phyloP scores from a whole-genome alignment of 371 early-diverging fungal genomes.

The Quaeritorhiza haematococci region DNA sequence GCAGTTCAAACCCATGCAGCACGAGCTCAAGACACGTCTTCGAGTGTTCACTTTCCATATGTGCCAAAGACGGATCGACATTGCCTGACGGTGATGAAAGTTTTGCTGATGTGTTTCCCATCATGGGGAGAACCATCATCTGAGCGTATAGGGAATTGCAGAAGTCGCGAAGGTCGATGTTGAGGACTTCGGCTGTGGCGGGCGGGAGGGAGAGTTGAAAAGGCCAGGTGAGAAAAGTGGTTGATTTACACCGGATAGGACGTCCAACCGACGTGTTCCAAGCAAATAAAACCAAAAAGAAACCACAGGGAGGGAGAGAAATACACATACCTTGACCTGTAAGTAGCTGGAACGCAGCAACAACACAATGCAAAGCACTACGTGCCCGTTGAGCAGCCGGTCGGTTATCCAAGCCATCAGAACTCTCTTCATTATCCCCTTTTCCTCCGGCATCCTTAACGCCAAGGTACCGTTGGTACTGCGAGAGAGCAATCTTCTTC shows the following conservation, averaged over 20 bases:
- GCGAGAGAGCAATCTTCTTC: constrained; percentile 68
- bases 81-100: too few species aligned
- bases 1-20: constrained; percentile 69
- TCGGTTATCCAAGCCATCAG: too few species aligned
- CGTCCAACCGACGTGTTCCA: too few species aligned
- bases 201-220: background rate
- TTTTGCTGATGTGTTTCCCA: too few species aligned
- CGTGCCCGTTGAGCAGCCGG: too few species aligned
- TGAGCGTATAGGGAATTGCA: constrained; percentile 73
- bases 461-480: constrained; percentile 34
- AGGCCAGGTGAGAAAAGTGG: too few species aligned
- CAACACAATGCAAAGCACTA: constrained; percentile 75
- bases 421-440: constrained; percentile 16
- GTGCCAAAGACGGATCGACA: too few species aligned
- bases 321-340: constrained; percentile 61
- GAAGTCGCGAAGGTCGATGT: constrained; percentile 83
- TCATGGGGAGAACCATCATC: constrained; percentile 59
- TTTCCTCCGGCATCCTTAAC: constrained; percentile 22
- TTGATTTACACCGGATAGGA: too few species aligned
- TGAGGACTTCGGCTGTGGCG: constrained; percentile 66
- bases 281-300: too few species aligned
- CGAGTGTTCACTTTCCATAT: constrained; percentile 19
- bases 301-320: background rate
- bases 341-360: constrained; percentile 79
- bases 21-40: constrained; percentile 69